phyloP scores from a whole-genome alignment of 1,284 basidiomycete species.

The Tylopilus microsporus region DNA sequence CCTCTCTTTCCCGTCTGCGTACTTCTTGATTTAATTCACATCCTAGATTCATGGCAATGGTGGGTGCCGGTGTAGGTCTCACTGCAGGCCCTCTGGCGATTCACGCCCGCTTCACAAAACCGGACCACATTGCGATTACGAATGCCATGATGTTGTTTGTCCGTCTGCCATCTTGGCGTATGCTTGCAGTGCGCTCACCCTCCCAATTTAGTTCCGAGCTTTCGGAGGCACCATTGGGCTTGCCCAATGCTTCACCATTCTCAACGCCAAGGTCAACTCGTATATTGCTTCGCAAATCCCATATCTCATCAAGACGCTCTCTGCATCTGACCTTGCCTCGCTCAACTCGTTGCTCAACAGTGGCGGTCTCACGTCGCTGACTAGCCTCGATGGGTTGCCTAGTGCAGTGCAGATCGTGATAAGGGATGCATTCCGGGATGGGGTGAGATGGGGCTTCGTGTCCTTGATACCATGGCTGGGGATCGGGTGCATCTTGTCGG shows the following conservation, averaged over 20 bases:
- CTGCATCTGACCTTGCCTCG: slow-evolving; percentile 23
- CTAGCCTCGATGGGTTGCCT: slow-evolving; percentile 36
- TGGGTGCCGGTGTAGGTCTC: slow-evolving; percentile 43
- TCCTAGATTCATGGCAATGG: slow-evolving; percentile 43
- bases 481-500: slow-evolving; percentile 31
- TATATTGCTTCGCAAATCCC: slow-evolving; percentile 29
- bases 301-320: slow-evolving; percentile 20
- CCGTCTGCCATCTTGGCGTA: slow-evolving; percentile 17
- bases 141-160: slow-evolving; percentile 44
- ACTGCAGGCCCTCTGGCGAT: slow-evolving; percentile 34
- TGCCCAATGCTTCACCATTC: slow-evolving; percentile 47
- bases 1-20: background rate
- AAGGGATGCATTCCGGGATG: slow-evolving; percentile 40
- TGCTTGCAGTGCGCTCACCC: background rate
- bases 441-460: slow-evolving; percentile 42
- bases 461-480: slow-evolving; percentile 46
- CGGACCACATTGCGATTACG: slow-evolving; percentile 39
- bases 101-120: slow-evolving; percentile 46
- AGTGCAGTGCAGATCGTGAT: slow-evolving; percentile 33
- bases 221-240: slow-evolving; percentile 50
- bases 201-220: slow-evolving; percentile 39
- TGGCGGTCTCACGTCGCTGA: slow-evolving; percentile 32
- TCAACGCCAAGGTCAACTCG: slow-evolving; percentile 40
- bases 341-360: slow-evolving; percentile 22
- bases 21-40: background rate